A percentile compares a stretch with the other conserved stretches of the same genome.
Conservation (phyloP, 2,329 filamentous ascomycete species). For the Lecanicillium sp. region DNA sequence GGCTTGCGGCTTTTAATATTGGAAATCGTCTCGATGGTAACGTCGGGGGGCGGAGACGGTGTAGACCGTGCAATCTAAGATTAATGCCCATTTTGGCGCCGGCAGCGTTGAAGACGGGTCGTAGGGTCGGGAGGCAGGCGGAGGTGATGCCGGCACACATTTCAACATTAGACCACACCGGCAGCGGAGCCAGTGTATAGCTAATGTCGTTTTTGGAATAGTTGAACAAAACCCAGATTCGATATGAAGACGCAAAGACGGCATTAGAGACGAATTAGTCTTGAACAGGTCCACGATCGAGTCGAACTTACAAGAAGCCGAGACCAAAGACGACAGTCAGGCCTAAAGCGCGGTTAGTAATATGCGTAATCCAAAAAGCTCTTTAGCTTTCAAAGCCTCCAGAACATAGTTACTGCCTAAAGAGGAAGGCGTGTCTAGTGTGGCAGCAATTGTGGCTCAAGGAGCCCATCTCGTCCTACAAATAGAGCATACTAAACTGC, state of each 20-base stretch:
- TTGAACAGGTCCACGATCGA: no score
- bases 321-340: conserved; percentile 39
- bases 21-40: conserved; percentile 7
- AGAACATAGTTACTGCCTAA: no score
- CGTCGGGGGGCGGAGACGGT: neutral
- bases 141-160: conserved; percentile 46
- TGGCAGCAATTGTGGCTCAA: no score
- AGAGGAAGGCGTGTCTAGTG: no score
- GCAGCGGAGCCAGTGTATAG: conserved; percentile 41
- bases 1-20: conserved; percentile 10
- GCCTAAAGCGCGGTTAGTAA: no score
- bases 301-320: conserved; percentile 35
- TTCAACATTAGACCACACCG: conserved; percentile 44
- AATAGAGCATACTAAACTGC: no score
- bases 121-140: conserved; percentile 47
- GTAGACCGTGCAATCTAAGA: conserved; percentile 1
- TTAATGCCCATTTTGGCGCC: conserved; percentile 10
- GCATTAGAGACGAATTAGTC: conserved; percentile 27
- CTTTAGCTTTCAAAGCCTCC: no score
- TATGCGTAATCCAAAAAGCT: no score
- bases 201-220: conserved; percentile 34
- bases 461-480: no score
- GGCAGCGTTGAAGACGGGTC: conserved; percentile 34
- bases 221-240: conserved; percentile 40
- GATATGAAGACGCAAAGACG: conserved; percentile 42